Evolutionary conservation across 1,139 yeast genomes (phyloP), one percentile per base, ranked within the genome.

Genomic region (Arxiozyma telluris): DNA sequence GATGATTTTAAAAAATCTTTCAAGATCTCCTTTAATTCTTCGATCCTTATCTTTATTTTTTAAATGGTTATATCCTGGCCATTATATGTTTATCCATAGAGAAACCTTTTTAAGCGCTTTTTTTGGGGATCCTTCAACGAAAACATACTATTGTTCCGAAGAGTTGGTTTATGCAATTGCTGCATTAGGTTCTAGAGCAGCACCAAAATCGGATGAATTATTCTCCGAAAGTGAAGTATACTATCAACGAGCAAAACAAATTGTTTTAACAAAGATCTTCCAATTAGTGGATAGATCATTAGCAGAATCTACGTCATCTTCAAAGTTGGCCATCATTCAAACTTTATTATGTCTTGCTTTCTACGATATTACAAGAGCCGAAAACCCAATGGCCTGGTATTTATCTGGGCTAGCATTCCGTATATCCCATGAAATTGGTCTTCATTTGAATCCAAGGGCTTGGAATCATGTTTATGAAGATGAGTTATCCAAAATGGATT

Each of bases 51-150:
- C 79, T 53, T 64, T 77, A 18, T 82, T 81, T 62, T 82, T 82
- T 64, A 77, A 78, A 46, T 81, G 85, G 84, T 78, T 80, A 59
- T 82, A 82, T 58, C 85, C 86, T 2, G 83, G 79, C 58, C 79
- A 79, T 60, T 79, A 78, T 61, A 76, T 79, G 76, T 81, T 81
- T 61, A 76, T 82, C 25, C 82, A 80, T 60, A 66, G 87, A 55
- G 87, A 82, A 62, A 80, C 84, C 0, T 82, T 82, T 60, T 64
- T 82, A 53, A 73, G 73, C 54, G 83, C 81, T 56, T 74, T 79
- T 63, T 76, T 80, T 66, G 71, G 77, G 63, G 80, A 82, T 51
- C 71, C 73, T 48, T 69, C 76, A 44, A 73, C 67, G 3, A 65
- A 64, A 52, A 50, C 59, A 44, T 65, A 75, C 59, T 79, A 81